Evolutionary conservation across 225 moss, liverwort and hornwort genomes (phyloP), one percentile per base, ranked within the genome.

Genomic region (Bryum argenteum): DNA sequence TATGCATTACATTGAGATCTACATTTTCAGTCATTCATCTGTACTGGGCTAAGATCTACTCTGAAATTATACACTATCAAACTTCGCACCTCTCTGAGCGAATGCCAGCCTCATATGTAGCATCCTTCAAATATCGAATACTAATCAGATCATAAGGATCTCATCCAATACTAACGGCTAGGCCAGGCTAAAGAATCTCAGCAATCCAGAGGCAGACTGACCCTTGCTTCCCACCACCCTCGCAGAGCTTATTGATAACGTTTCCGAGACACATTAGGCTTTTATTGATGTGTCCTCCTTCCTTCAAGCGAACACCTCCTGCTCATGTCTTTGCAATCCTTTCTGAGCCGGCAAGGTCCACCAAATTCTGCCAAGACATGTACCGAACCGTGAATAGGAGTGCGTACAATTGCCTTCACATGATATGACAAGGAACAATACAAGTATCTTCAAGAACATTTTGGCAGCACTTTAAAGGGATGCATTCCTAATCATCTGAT

Each of bases 281-380:
- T n/a, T n/a, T n/a, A n/a, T n/a, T n/a, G n/a, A n/a, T n/a, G n/a
- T n/a, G n/a, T n/a, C n/a, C n/a, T n/a, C n/a, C n/a, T n/a, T n/a
- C n/a, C n/a, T n/a, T n/a, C n/a, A n/a, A n/a, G n/a, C n/a, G n/a
- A n/a, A n/a, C n/a, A n/a, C n/a, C n/a, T n/a, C n/a, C n/a, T n/a
- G n/a, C n/a, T n/a, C n/a, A n/a, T n/a, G n/a, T n/a, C n/a, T n/a
- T n/a, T n/a, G n/a, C n/a, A n/a, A n/a, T n/a, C n/a, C n/a, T n/a
- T n/a, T n/a, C n/a, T n/a, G n/a, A n/a, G n/a, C n/a, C n/a, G n/a
- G n/a, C n/a, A n/a, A n/a, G n/a, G n/a, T n/a, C n/a, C n/a, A n/a
- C n/a, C n/a, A n/a, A n/a, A n/a, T n/a, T n/a, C n/a, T 97, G 84
- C 82, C 50, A 54, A 53, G 14, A 47, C 44, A 61, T 22, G 52